Base-by-base conservation (phyloP, 2,329 filamentous ascomycete species). In the Diplodia intermedia region DNA sequence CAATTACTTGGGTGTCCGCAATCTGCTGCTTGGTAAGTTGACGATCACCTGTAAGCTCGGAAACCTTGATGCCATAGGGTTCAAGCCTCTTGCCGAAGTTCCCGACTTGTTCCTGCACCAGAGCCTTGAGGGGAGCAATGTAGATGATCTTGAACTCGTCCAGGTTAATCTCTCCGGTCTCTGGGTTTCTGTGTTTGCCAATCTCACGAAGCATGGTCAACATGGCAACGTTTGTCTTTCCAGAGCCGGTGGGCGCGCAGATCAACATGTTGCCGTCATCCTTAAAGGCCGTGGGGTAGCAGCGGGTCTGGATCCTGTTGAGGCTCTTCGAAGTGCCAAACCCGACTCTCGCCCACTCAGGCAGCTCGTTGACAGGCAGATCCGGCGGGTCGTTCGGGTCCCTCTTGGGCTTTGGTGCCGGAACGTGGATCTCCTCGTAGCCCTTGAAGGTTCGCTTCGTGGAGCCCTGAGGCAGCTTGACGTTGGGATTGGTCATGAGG, bases 1-100 rank as follows among this genome's bases (percentile, higher is more conserved):
- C 94, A 73, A 99, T 99, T 73, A 99, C 90, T 78, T 99, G 94
- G 0, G 95, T 99, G 75, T 99, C 95, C 1, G 94, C 89, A 71
- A 99, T 98, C 83, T 99, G 95, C 79, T 97, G 93, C 81, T 99
- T 99, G 23, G 94, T 99, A 77, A 99, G 90, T 81, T 98, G 95
- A 65, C 95, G 92, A 82, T 99, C 95, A 82, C 95, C 95, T 70
- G 95, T 99, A 75, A 99, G 84, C 80, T 99, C 95, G n/a, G 94
- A 89, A 12, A 99, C 95, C 69, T 88, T 90, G 76, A 99, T 93
- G 49, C 95, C 95, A 72, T 94, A 98, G 0, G 92, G 88, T 77
- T 94, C 92, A 11, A 99, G 85, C 68, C 96, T 88, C 77, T 93
- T 93, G 72, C 95, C 94, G 79, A 99, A 96, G 79, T 98, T 99